A percentile compares a stretch with the other conserved stretches of the same genome.
These are phyloP conservation scores for Termitomyces sp. DNA, from an alignment of 768 basidiomycete genomes.

Conservation along the genomic window DNA sequence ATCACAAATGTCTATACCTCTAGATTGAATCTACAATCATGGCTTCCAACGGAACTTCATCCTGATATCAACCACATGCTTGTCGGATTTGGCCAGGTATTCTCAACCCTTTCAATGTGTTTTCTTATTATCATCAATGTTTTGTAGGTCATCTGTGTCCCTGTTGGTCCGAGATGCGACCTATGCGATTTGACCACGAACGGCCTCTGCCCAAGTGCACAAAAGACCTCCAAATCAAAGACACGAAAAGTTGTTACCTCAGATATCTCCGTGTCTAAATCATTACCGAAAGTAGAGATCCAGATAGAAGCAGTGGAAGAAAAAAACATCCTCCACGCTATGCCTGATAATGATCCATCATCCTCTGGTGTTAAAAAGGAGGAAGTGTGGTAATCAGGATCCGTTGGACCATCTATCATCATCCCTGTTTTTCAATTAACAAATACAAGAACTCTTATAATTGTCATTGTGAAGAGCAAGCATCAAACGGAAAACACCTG, in stretches of 20 bases:
- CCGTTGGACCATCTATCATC: neutral
- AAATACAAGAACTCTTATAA: neutral
- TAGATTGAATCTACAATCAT: slow-evolving; percentile 77
- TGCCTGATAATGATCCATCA: neutral
- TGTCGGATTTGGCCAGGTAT: slow-evolving; percentile 84
- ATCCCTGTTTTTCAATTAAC: neutral
- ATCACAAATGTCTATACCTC: neutral
- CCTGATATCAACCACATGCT: slow-evolving; percentile 76
- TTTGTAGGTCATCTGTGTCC: slow-evolving; percentile 60
- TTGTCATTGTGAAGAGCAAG: neutral
- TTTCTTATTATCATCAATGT: neutral
- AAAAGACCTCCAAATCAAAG: slow-evolving; percentile 17
- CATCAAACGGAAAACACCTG: too few species aligned
- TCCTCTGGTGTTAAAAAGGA: neutral
- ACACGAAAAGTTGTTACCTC: slow-evolving; percentile 20
- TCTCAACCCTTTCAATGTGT: slow-evolving; percentile 2
- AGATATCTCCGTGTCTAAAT: slow-evolving; percentile 8
- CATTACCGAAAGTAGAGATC: slow-evolving; percentile 30
- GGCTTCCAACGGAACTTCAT: slow-evolving; percentile 74
- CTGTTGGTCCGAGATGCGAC: slow-evolving; percentile 63
- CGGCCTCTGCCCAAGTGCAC: slow-evolving; percentile 67
- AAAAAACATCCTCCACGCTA: slow-evolving; percentile 7
- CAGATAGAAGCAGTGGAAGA: slow-evolving; percentile 25
- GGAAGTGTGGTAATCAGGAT: slow-evolving; percentile 7
- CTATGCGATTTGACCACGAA: slow-evolving; percentile 53